phyloP scores from a whole-genome alignment of 352 stramenopile genomes.

The Blastocystis sp. region DNA sequence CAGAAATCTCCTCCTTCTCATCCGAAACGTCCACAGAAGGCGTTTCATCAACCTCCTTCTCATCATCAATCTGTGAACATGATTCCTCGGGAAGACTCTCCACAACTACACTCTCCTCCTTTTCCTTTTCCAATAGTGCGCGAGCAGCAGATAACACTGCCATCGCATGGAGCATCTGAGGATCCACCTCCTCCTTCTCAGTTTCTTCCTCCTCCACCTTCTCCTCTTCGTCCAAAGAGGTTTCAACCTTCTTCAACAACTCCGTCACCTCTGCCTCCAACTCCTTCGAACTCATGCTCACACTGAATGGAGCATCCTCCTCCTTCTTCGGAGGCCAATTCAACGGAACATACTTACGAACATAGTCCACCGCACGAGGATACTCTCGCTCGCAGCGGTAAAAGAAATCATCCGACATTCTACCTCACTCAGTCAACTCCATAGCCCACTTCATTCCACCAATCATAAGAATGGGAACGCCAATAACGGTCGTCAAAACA shows the following conservation, averaged over 20 bases:
- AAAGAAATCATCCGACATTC: constrained; percentile 49
- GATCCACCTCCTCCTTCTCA: neutral
- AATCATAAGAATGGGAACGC: constrained; percentile 20
- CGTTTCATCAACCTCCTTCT: neutral
- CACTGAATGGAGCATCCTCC: neutral
- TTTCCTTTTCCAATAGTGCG: neutral
- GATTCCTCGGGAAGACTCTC: neutral
- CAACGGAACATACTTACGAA: constrained; percentile 23
- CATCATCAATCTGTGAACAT: neutral
- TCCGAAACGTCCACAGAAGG: neutral
- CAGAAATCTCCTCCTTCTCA: neutral
- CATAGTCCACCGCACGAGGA: neutral
- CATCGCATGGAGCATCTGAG: neutral
- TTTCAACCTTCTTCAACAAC: constrained; percentile 28
- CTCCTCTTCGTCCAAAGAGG: neutral
- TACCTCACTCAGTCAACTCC: neutral
- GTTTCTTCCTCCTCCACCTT: neutral
- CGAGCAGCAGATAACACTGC: neutral
- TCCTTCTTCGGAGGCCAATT: constrained; percentile 13
- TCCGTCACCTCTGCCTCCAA: constrained; percentile 24
- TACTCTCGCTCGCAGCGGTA: constrained; percentile 17
- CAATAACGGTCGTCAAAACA: constrained; percentile 27
- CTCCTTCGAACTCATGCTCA: constrained; percentile 47
- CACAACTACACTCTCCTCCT: neutral
- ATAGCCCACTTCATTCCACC: constrained; percentile 32